Base-by-base conservation (phyloP, 1,284 basidiomycete genomes). In the Ceratobasidium sp. region DNA sequence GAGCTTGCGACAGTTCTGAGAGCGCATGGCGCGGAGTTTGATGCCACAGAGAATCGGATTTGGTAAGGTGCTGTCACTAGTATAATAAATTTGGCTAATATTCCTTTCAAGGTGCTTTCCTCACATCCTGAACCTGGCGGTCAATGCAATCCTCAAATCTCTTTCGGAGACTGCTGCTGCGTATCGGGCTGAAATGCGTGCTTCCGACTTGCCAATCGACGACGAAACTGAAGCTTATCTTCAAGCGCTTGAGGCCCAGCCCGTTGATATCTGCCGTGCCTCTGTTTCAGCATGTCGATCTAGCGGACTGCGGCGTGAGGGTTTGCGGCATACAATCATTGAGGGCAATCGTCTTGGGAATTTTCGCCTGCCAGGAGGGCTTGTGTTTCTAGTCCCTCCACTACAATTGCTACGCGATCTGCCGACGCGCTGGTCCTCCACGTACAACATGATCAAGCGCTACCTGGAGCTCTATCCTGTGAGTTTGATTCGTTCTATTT, bases 91-190 rank as follows among this genome's bases (percentile, higher is more conserved):
- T 60, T 44, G 11, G 33, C 24, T 9, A 14, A 5, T 14, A 17
- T 15, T 17, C n/a, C 54, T 44, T 50, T n/a, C n/a, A n/a, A 73
- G 71, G 27, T 73, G 71, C 47, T 73, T 73, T 41, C 71, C 71
- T 0, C 71, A 73, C 17, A 29, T 63, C 22, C 45, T 73, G 6
- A 73, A 73, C 31, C 47, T 73, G 50, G 57, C 22, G 19, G 59
- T 73, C 33, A 57, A 64, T 29, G 47, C 44, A 27, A 31, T 73
- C 48, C 56, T 73, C 1, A n/a, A 47, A 5, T 6, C 45, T 14
- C 19, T 73, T 9, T 60, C n/a, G 22, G 4, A 1, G 4, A 14
- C 31, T 14, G 51, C 29, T 8, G 24, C 1, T 11, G 7, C 17
- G 17, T 59, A 50, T 14, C 48, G 47, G 14, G 9, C 44, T 24